phyloP scores from a whole-genome alignment of 495 filamentous ascomycete species.

The Clohesyomyces aquaticus region DNA sequence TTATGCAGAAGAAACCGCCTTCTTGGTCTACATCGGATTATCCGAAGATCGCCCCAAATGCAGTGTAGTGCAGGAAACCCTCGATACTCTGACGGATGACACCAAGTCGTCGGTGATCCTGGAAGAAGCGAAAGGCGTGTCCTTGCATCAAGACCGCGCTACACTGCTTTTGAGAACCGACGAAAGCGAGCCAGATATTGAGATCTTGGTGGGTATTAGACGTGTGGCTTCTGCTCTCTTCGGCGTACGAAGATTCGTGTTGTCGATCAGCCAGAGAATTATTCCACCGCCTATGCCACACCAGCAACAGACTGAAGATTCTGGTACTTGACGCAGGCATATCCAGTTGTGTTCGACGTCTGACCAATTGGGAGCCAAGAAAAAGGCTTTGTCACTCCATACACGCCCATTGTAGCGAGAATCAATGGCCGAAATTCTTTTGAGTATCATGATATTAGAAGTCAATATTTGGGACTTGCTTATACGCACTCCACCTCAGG shows the following conservation, averaged over 20 bases:
- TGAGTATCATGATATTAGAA: too few species aligned
- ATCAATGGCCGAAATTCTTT: too few species aligned
- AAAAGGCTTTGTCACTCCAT: too few species aligned
- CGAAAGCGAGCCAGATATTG: background rate
- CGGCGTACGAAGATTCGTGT: background rate
- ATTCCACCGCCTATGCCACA: too few species aligned
- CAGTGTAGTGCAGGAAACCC: background rate
- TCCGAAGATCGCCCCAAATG: background rate
- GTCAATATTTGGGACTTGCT: too few species aligned
- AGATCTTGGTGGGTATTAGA: slow-evolving; percentile 1
- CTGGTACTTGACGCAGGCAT: too few species aligned
- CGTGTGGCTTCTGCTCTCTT: background rate
- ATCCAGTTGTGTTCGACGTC: too few species aligned
- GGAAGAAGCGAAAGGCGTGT: background rate
- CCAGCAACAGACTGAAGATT: too few species aligned
- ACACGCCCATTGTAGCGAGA: too few species aligned
- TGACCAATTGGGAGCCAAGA: too few species aligned
- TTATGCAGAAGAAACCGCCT: background rate
- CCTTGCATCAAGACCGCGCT: slow-evolving; percentile 1
- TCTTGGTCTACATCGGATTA: slow-evolving; percentile 9
- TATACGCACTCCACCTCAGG: too few species aligned
- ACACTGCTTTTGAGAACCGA: background rate
- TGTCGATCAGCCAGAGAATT: background rate
- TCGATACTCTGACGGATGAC: background rate
- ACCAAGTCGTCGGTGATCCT: background rate